These are phyloP conservation scores for Geotrichum restrictum DNA, from an alignment of 1,139 yeast species.

Conservation along the genomic window DNA sequence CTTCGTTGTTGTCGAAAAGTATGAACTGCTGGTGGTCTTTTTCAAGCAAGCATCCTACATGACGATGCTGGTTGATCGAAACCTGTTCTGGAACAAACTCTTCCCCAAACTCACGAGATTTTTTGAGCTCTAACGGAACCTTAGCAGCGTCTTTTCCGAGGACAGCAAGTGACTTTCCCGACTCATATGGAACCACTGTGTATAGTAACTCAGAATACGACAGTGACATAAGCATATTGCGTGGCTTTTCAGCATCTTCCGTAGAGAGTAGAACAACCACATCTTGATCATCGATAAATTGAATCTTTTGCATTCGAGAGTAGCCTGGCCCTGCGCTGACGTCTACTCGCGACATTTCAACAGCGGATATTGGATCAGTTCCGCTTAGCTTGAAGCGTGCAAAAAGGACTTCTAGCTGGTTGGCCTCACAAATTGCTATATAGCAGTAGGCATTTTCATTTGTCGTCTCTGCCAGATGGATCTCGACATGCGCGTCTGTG, in stretches of 20 bases:
- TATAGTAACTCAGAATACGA: not conserved
- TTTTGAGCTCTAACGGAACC: constrained; percentile 3
- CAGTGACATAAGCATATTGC: constrained; percentile 1
- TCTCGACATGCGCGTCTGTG: not conserved
- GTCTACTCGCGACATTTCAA: constrained; percentile 12
- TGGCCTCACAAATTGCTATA: constrained; percentile 2
- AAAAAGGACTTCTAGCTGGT: not conserved
- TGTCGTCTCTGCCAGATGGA: constrained; percentile 3
- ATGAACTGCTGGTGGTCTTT: constrained; percentile 26
- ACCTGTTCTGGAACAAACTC: constrained; percentile 24
- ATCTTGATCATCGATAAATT: constrained; percentile 12
- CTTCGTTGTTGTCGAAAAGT: constrained; percentile 28
- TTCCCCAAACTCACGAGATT: constrained; percentile 8
- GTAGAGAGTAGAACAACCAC: constrained; percentile 4
- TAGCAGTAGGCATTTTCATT: constrained; percentile 6
- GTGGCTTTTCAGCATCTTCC: not conserved
- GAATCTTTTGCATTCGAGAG: not conserved
- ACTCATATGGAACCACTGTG: not conserved
- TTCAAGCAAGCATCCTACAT: constrained; percentile 28
- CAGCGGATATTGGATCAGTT: not conserved
- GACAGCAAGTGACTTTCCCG: not conserved
- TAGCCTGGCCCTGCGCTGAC: constrained; percentile 2
- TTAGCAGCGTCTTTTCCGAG: not conserved
- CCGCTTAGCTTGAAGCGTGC: constrained; percentile 1
- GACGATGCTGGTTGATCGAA: constrained; percentile 25